Evolutionary conservation across 352 stramenopile species (phyloP).

Genomic region (Phytophthora fragariae): DNA sequence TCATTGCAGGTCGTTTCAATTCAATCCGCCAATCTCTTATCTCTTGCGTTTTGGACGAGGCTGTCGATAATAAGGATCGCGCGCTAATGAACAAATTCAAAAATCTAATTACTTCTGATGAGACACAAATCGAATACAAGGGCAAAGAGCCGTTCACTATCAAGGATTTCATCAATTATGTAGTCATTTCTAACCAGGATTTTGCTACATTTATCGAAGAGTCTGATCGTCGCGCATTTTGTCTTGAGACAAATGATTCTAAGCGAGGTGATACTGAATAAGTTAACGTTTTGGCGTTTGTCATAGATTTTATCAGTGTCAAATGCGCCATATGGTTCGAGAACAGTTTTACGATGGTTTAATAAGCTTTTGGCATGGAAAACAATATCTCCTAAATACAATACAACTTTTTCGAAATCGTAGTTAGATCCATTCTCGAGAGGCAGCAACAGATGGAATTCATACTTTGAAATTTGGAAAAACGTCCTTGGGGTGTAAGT

Average conservation of each 20-base stretch:
- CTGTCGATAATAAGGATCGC: not conserved
- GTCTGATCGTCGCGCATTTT: not conserved
- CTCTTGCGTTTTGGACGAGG: not conserved
- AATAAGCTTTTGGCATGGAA: too few relatives aligned
- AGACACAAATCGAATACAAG: not conserved
- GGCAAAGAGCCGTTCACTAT: not conserved
- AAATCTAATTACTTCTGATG: not conserved
- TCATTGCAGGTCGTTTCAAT: not conserved
- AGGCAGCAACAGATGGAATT: too few relatives aligned
- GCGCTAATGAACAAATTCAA: not conserved
- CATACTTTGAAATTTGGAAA: too few relatives aligned
- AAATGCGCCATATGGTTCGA: too few relatives aligned
- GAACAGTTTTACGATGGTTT: too few relatives aligned
- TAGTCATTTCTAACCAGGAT: not conserved
- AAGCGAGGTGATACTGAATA: not conserved
- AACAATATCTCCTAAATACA: too few relatives aligned
- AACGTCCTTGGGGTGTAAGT: too few relatives aligned
- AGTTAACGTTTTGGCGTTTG: too few relatives aligned
- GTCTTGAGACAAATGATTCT: not conserved
- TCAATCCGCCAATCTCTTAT: not conserved
- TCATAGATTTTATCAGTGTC: too few relatives aligned
- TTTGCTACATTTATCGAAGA: not conserved
- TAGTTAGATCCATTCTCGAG: too few relatives aligned
- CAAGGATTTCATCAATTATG: not conserved
- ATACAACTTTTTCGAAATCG: too few relatives aligned